Evolutionary conservation across 2,329 filamentous ascomycete species (phyloP), one percentile per base, ranked within the genome.

Genomic region (Alternaria conjuncta): DNA sequence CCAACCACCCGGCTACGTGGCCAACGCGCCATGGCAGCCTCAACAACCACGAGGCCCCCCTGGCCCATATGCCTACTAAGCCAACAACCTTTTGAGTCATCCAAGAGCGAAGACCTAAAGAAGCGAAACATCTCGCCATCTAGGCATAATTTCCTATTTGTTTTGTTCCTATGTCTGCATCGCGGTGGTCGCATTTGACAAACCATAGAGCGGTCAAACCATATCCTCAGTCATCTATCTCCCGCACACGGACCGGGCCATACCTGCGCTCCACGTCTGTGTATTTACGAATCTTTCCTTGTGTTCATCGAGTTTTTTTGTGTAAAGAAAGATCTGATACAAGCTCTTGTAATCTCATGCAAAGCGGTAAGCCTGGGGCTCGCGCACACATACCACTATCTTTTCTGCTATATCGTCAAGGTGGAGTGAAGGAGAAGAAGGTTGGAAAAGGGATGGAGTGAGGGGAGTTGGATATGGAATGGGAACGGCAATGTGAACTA

Each of bases 11-110:
- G 72, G 68, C 54, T 75, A 72, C 61, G 65, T 57, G 7, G 53
- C 67, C 44, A 70, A 71, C 56, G 66, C 65, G 23, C 73, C 69
- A 18, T 76, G 75, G 73, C 72, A 76, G 54, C 73, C 72, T 25
- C 69, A 71, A 49, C 64, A 63, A 53, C 61, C 60, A 63, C 63
- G 66, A 55, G 71, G 66, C 5, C 68, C 72, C 41, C 68, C 71
- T 21, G 66, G 69, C 13, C 69, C 71, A 32, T 64, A 75, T 36
- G 72, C 71, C 49, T 76, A 78, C 58, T 78, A 73, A 44, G n/a
- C 10, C 13, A 26, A 51, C 5, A 13, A 18, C 18, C 41, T 47
- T 41, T 41, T 25, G 18, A 50, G 20, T 45, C 21, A 45, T 50
- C 28, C n/a, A 15, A 26, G 8, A 56, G 51, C 8, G 53, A 60